phyloP scores from a whole-genome alignment of 768 basidiomycete species.

The Tulasnella calospora region DNA sequence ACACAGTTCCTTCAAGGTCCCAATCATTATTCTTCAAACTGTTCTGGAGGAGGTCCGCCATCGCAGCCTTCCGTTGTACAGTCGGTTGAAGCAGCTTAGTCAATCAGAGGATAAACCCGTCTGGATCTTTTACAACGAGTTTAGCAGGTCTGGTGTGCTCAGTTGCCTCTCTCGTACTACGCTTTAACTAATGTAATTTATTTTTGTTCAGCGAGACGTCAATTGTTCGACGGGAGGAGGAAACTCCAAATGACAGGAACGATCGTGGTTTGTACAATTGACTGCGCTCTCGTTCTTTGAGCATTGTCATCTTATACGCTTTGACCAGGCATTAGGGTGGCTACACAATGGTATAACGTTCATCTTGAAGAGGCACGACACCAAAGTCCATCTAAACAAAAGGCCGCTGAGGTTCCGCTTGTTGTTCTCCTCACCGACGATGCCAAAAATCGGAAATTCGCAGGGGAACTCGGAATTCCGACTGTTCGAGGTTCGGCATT shows the following conservation, averaged over 20 bases:
- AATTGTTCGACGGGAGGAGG: conserved; percentile 65
- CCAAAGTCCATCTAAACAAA: not conserved
- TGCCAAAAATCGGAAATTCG: conserved; percentile 72
- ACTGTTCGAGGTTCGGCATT: conserved; percentile 54
- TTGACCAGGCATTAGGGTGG: conserved; percentile 73
- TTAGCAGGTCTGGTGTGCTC: conserved; percentile 56
- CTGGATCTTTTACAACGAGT: conserved; percentile 86
- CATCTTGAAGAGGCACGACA: conserved; percentile 46
- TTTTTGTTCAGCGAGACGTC: conserved; percentile 61
- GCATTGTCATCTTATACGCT: not conserved
- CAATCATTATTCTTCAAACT: conserved; percentile 89
- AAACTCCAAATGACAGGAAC: conserved; percentile 89
- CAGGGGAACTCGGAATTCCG: conserved; percentile 57
- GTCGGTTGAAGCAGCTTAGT: conserved; percentile 78
- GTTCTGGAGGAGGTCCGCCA: conserved; percentile 96
- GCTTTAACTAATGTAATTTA: not conserved
- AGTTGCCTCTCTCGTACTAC: not conserved
- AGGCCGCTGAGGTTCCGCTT: conserved; percentile 42
- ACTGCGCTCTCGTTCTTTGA: not conserved
- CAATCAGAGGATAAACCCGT: conserved; percentile 81
- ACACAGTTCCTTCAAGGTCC: conserved; percentile 64
- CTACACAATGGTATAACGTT: conserved; percentile 77
- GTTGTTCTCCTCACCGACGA: conserved; percentile 89
- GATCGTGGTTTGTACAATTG: conserved; percentile 64
- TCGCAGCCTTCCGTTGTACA: conserved; percentile 85